phyloP scores from a whole-genome alignment of 2,329 filamentous ascomycete genomes.

The Leptographium procerum region DNA sequence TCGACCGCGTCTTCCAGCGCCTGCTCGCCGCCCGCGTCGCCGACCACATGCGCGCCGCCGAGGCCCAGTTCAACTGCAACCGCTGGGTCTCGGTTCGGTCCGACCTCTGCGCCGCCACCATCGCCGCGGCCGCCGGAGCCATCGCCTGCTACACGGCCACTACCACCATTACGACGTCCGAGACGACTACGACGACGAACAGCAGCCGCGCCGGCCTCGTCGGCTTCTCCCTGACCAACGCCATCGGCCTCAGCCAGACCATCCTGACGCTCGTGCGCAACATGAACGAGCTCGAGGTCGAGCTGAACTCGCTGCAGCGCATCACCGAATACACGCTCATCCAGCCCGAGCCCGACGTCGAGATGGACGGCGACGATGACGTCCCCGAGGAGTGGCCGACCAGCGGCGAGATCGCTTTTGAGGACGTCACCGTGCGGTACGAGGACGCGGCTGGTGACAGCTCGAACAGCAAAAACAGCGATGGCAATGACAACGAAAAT shows the following conservation, averaged over 20 bases:
- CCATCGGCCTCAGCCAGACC: constrained; percentile 38
- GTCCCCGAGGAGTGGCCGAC: not conserved
- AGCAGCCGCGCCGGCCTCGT: constrained; percentile 34
- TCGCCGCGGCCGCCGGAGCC: constrained; percentile 79
- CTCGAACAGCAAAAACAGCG: not conserved
- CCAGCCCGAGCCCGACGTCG: not conserved
- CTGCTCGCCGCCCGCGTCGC: constrained; percentile 19
- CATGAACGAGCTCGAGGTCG: constrained; percentile 46
- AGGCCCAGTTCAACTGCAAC: constrained; percentile 52
- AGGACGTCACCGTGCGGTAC: not conserved
- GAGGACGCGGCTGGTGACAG: not conserved
- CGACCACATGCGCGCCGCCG: constrained; percentile 18
- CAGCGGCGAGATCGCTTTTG: not conserved
- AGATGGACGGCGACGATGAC: not conserved
- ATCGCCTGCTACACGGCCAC: constrained; percentile 25
- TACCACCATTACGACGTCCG: constrained; percentile 3
- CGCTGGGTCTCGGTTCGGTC: constrained; percentile 85
- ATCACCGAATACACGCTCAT: constrained; percentile 15
- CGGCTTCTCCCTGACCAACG: constrained; percentile 44
- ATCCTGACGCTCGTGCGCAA: constrained; percentile 40
- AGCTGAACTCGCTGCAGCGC: constrained; percentile 36
- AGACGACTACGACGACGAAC: not conserved
- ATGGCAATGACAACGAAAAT: not conserved
- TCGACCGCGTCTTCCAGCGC: constrained; percentile 17
- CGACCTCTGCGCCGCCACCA: constrained; percentile 73